Conservation (phyloP, 768 basidiomycete genomes). For the Agaricus sinodeliciosus region DNA sequence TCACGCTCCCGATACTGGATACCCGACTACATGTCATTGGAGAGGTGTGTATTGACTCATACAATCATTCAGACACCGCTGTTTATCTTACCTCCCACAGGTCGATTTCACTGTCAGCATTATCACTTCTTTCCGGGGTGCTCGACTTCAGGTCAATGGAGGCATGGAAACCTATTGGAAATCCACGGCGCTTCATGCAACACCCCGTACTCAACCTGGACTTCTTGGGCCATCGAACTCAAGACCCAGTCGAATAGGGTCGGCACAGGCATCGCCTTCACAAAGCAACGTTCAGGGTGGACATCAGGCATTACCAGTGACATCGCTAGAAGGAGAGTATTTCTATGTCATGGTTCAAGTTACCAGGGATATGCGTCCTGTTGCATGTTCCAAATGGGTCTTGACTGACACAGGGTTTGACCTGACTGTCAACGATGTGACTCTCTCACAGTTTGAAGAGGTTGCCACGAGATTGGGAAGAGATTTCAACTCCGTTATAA, state of each 20-base stretch:
- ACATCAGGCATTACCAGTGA: constrained; percentile 67
- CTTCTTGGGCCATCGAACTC: constrained; percentile 31
- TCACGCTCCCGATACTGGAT: constrained; percentile 80
- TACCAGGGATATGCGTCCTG: constrained; percentile 87
- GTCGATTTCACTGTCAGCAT: constrained; percentile 85
- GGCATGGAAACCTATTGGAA: constrained; percentile 99
- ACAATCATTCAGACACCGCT: neutral
- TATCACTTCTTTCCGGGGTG: constrained; percentile 85
- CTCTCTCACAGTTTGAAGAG: constrained; percentile 68
- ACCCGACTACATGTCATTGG: constrained; percentile 91
- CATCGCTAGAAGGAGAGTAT: constrained; percentile 87
- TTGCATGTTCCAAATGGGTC: constrained; percentile 70
- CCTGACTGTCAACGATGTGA: constrained; percentile 79
- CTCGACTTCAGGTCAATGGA: constrained; percentile 90
- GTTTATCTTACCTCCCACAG: constrained; percentile 28
- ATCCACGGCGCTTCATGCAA: constrained; percentile 53
- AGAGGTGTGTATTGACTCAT: constrained; percentile 47
- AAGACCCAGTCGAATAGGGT: constrained; percentile 40
- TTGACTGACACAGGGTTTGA: constrained; percentile 71
- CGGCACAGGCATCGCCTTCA: constrained; percentile 63
- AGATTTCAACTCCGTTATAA: constrained; percentile 22
- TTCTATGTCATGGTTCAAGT: constrained; percentile 85
- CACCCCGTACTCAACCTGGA: constrained; percentile 32
- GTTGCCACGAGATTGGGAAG: constrained; percentile 51
- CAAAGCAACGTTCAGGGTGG: constrained; percentile 41